Base-by-base conservation (phyloP, 352 stramenopile genomes). In the Plasmopara muralis region DNA sequence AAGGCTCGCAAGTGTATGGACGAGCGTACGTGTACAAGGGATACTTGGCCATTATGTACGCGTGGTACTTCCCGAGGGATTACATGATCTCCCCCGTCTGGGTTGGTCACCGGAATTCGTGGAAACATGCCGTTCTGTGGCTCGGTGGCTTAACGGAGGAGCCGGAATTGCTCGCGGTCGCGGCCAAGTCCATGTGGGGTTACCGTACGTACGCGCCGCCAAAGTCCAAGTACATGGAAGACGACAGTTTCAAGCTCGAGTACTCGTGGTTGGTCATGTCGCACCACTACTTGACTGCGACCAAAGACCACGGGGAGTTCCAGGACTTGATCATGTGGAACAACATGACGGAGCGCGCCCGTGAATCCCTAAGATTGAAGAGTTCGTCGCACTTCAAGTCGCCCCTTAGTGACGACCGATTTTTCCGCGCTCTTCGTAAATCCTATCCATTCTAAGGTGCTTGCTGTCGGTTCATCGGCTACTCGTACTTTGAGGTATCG, bases 251-350 rank as follows among this genome's bases (percentile, higher is more conserved):
- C 20, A 61, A 61, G 29, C 30, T 61, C 29, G 29, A 47, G 41
- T 56, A 47, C 29, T 43, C 28, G 2, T 52, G 29, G 41, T 4
- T 43, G 2, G 18, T 43, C 47, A 20, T 41, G 25, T 47, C 18
- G 13, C 37, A 49, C 5, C 55, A 58, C 25, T 63, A 50, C 39
- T 43, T 63, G 6, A 41, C 42, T 16, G 48, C 18, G 7, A 65
- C 55, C 1, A 43, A 40, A 4, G 29, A 33, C 6, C 8, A 37
- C 4, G 55, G 61, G 9, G 16, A 62, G 14, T 52, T 52, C 16
- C 47, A 61, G 40, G 20, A 50, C 12, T 47, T 61, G 14, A 35
- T 56, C n/a, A 56, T 56, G 54, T 60, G 53, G 53, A 13, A 47
- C 10, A 43, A 59, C n/a, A 47, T 59, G 52, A 59, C 52, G 2